A percentile compares a stretch with the other conserved stretches of the same genome.
Evolutionary conservation across 371 early-diverging fungal genomes (phyloP).

Genomic region (Funneliformis caledonium): DNA sequence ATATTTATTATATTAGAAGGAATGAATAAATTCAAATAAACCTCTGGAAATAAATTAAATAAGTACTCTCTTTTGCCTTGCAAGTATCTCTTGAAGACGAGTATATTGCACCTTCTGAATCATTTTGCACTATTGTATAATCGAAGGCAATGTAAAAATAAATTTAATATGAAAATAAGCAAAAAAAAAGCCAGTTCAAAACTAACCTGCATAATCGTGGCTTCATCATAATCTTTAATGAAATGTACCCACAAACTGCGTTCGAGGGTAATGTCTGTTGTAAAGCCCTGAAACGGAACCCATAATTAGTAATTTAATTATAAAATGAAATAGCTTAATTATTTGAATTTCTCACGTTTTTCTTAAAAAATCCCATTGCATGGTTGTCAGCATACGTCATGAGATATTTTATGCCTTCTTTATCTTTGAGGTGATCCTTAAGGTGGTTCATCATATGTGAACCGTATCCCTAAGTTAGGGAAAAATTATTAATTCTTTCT

Average conservation of each 20-base stretch:
- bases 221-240: slow-evolving; percentile 99
- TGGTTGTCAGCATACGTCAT: slow-evolving; percentile 99
- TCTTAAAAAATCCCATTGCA: slow-evolving; percentile 99
- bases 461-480: slow-evolving; percentile 86
- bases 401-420: slow-evolving; percentile 81
- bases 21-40: neutral
- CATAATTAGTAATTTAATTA: too few species aligned
- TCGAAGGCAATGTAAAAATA: neutral
- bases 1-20: neutral
- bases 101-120: slow-evolving; percentile 65
- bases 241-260: slow-evolving; percentile 95
- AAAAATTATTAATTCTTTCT: too few species aligned
- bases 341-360: slow-evolving; percentile 62
- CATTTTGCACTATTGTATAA: slow-evolving; percentile 57
- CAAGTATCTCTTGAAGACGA: slow-evolving; percentile 59
- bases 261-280: slow-evolving; percentile 93
- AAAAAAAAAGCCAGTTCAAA: neutral
- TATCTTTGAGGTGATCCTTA: slow-evolving; percentile 82
- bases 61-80: neutral
- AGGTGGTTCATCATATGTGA: slow-evolving; percentile 92
- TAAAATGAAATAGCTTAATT: neutral
- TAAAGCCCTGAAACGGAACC: slow-evolving; percentile 74
- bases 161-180: neutral
- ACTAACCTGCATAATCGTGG: slow-evolving; percentile 95
- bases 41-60: neutral